Conservation (phyloP, 116 monocot species). For the Papilionanthe hybrid region DNA sequence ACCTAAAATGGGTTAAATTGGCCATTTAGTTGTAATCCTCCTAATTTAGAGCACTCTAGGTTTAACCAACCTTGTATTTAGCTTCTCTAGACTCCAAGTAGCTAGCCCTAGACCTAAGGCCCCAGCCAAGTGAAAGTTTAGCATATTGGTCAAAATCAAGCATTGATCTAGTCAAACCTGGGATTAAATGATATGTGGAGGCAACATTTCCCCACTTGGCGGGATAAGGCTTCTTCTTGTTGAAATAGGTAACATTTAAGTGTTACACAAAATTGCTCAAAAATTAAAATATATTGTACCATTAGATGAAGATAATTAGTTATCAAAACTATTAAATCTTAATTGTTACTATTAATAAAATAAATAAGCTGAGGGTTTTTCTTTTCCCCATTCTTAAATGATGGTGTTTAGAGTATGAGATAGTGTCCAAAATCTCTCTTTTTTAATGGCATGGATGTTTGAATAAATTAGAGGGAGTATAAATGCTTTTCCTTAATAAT, state of each 20-base stretch:
- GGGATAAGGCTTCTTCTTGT: background rate
- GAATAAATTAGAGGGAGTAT: background rate
- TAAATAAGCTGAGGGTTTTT: background rate
- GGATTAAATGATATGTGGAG: background rate
- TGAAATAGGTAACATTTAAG: background rate
- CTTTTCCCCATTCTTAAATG: background rate
- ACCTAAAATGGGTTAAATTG: no score
- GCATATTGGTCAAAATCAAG: background rate
- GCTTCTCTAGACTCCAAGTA: no score
- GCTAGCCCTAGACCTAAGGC: no score
- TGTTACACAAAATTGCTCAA: background rate
- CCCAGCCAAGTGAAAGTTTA: background rate
- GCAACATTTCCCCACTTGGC: no score
- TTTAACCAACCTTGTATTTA: no score
- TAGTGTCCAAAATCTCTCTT: background rate
- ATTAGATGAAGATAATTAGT: background rate
- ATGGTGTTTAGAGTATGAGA: background rate
- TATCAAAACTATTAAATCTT: background rate
- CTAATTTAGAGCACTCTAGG: no score
- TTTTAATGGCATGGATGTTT: no score
- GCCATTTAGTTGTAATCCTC: no score
- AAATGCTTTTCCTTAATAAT: background rate
- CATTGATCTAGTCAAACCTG: no score
- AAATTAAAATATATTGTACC: background rate
- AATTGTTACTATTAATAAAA: background rate